phyloP scores from a whole-genome alignment of 1,284 basidiomycete species.

The Apiotrichum porosum region DNA sequence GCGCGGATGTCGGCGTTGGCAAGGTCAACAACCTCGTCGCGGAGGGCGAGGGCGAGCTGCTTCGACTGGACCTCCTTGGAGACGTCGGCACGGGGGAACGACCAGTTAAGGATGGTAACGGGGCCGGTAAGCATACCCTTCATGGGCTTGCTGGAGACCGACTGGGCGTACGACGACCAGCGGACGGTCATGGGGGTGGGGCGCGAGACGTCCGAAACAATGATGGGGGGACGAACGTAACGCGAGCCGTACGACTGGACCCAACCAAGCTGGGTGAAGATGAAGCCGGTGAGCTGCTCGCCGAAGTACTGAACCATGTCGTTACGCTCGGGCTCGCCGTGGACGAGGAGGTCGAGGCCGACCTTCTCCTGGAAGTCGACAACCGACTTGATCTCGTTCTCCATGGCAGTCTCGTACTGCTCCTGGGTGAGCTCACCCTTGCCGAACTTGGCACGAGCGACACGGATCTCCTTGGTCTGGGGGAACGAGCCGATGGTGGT shows the following conservation, averaged over 20 bases:
- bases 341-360: constrained; percentile 94
- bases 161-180: constrained; percentile 97
- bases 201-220: constrained; percentile 97
- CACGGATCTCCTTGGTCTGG: constrained; percentile 99
- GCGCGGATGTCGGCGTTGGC: constrained; percentile 96
- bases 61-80: constrained; percentile 95
- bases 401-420: constrained; percentile 97
- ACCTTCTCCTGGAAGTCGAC: constrained; percentile 96
- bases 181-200: constrained; percentile 90
- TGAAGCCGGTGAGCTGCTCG: constrained; percentile 91
- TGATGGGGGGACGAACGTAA: constrained; percentile 97
- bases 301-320: constrained; percentile 99
- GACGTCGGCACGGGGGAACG: constrained; percentile 99
- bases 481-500: constrained; percentile 99
- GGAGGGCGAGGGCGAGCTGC: constrained; percentile 96
- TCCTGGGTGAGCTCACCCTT: constrained; percentile 85
- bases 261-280: constrained; percentile 85
- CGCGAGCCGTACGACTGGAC: constrained; percentile 86
- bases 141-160: constrained; percentile 88
- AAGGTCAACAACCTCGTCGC: constrained; percentile 96
- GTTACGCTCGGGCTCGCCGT: constrained; percentile 98
- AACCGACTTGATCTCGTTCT: constrained; percentile 92
- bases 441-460: constrained; percentile 86
- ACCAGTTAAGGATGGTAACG: constrained; percentile 99
- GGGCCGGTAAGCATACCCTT: constrained; percentile 99